Evolutionary conservation across 108 stramenopile species (phyloP).

Genomic region (Schizochytrium sp.): DNA sequence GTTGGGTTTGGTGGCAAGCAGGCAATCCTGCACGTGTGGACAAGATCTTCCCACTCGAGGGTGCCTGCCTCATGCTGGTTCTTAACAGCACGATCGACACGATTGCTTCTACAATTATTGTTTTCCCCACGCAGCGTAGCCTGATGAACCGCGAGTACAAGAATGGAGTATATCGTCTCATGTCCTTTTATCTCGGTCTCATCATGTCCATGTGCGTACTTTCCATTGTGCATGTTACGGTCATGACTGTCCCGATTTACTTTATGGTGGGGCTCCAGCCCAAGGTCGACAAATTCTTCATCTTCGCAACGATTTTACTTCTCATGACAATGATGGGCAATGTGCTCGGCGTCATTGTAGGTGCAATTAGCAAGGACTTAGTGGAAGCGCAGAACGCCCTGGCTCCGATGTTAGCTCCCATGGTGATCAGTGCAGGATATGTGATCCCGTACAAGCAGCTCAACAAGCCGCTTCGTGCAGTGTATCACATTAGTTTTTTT

Average conservation of each 20-base stretch:
- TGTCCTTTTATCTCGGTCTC: neutral
- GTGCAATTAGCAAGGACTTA: constrained; percentile 4
- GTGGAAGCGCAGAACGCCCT: neutral
- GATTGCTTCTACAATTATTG: neutral
- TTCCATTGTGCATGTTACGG: neutral
- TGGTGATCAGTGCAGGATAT: constrained; percentile 7
- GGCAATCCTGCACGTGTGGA: neutral
- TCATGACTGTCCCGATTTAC: neutral
- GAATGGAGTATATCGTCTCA: neutral
- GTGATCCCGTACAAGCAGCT: constrained; percentile 19
- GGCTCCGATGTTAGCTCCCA: neutral
- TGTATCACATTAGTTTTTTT: neutral
- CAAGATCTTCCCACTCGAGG: neutral
- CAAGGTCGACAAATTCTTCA: neutral
- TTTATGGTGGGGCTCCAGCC: neutral
- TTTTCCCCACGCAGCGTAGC: constrained; percentile 15
- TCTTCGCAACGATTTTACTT: neutral
- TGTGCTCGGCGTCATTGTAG: neutral
- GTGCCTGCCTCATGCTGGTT: neutral
- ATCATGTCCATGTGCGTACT: neutral
- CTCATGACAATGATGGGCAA: neutral
- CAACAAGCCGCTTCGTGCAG: neutral
- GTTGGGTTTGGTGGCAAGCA: neutral
- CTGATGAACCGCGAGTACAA: constrained; percentile 11
- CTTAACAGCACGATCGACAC: neutral